phyloP scores from a whole-genome alignment of 495 filamentous ascomycete genomes.

The Aspergillus affinis region DNA sequence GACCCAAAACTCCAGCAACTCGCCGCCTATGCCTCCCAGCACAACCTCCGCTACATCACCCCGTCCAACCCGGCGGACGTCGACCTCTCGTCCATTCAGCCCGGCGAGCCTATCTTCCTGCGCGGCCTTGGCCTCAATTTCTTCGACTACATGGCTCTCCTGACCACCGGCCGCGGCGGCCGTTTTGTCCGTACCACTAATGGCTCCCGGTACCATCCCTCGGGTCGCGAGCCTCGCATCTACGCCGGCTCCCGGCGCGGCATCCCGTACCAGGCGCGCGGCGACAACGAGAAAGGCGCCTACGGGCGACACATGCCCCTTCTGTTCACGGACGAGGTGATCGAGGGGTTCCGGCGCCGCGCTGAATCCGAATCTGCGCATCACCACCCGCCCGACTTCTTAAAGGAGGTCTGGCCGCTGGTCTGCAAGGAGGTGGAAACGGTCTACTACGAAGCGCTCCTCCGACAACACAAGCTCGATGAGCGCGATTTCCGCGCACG shows the following conservation, averaged over 20 bases:
- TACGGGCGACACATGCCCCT: conserved; percentile 18
- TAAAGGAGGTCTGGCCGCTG: conserved; percentile 19
- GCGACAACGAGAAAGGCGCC: conserved; percentile 19
- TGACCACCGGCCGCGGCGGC: conserved; percentile 8
- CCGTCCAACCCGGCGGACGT: conserved; percentile 8
- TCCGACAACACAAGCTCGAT: conserved; percentile 11
- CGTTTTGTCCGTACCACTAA: conserved; percentile 2
- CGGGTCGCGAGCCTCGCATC: conserved; percentile 20
- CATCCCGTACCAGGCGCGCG: conserved; percentile 23
- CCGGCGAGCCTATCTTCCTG: conserved; percentile 8
- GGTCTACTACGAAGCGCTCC: conserved; percentile 19
- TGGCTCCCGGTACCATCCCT: conserved; percentile 12
- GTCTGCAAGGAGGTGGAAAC: conserved; percentile 21
- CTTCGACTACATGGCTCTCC: conserved; percentile 10
- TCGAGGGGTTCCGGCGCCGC: conserved; percentile 16
- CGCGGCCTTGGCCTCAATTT: conserved; percentile 10
- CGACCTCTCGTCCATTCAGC: conserved; percentile 5
- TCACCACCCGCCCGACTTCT: conserved; percentile 15
- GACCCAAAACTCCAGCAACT: conserved; percentile 1
- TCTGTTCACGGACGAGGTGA: conserved; percentile 19
- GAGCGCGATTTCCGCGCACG: conserved; percentile 8
- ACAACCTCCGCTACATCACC: conserved; percentile 4
- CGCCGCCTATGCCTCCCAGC: not conserved
- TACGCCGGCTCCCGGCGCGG: conserved; percentile 23
- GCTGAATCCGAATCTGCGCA: conserved; percentile 4